A percentile compares a stretch with the other conserved stretches of the same genome.
These are phyloP conservation scores for Blastobotrys terrestris DNA, from an alignment of 805 yeast species.

Conservation along the genomic window DNA sequence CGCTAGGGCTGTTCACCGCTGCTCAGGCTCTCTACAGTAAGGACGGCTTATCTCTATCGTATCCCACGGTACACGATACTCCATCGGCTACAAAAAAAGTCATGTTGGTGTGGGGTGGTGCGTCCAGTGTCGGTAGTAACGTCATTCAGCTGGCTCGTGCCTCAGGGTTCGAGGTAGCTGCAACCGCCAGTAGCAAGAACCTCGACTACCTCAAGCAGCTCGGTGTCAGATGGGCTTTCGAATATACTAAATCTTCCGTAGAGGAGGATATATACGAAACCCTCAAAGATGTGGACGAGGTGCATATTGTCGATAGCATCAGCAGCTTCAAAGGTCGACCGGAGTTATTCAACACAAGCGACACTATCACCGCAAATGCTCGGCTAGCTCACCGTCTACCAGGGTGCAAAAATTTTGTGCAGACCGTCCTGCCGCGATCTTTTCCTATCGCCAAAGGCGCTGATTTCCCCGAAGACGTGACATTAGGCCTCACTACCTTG, in stretches of 20 bases:
- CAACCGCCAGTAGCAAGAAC: neutral
- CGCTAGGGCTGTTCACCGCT: neutral
- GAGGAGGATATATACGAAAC: neutral
- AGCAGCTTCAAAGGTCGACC: neutral
- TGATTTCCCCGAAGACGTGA: neutral
- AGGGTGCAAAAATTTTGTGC: neutral
- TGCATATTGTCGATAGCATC: neutral
- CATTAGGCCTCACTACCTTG: neutral
- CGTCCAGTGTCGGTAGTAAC: neutral
- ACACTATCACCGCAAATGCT: neutral
- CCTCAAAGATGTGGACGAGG: neutral
- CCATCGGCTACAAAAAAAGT: neutral
- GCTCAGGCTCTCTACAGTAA: neutral
- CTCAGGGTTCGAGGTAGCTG: neutral
- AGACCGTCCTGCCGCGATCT: neutral
- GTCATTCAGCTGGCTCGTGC: neutral
- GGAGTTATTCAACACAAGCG: neutral
- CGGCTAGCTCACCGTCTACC: neutral
- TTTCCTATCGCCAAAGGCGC: neutral
- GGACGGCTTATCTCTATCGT: neutral
- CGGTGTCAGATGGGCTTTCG: neutral
- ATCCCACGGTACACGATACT: neutral
- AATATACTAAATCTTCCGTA: neutral
- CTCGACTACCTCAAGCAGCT: neutral
- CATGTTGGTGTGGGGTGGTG: conserved; percentile 2